These are phyloP conservation scores for Penium margaritaceum DNA, from an alignment of 139 green algal genomes.

Conservation along the genomic window DNA sequence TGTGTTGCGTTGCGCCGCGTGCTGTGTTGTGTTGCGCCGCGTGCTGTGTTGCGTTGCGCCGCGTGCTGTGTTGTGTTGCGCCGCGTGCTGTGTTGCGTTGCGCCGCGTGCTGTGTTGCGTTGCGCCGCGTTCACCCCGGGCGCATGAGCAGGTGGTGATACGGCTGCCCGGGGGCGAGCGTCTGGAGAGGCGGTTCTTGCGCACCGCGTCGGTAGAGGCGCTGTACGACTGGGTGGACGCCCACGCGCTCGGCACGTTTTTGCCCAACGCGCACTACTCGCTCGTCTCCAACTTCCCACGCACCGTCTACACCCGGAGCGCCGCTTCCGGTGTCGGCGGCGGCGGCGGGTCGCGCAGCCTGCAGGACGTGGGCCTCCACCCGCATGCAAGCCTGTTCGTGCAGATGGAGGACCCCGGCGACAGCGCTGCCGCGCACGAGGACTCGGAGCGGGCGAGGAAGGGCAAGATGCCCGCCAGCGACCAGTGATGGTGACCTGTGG, in stretches of 20 bases:
- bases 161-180: constrained; percentile 37
- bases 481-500: no score
- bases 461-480: no score
- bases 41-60: neutral
- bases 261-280: constrained; percentile 24
- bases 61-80: neutral
- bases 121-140: no score
- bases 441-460: no score
- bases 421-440: no score
- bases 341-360: constrained; percentile 14
- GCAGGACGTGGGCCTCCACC: constrained; percentile 30
- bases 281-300: constrained; percentile 47
- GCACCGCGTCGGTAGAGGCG: constrained; percentile 14
- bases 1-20: constrained; percentile 3
- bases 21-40: neutral
- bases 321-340: no score
- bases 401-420: constrained; percentile 45
- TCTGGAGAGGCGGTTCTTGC: constrained; percentile 25
- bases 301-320: constrained; percentile 33
- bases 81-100: neutral
- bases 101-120: neutral
- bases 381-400: constrained; percentile 45
- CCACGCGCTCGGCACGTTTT: constrained; percentile 21
- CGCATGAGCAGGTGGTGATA: constrained; percentile 24
- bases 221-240: constrained; percentile 48